Conservation (phyloP, 139 green algal genomes). For the Monoraphidium neglectum region DNA sequence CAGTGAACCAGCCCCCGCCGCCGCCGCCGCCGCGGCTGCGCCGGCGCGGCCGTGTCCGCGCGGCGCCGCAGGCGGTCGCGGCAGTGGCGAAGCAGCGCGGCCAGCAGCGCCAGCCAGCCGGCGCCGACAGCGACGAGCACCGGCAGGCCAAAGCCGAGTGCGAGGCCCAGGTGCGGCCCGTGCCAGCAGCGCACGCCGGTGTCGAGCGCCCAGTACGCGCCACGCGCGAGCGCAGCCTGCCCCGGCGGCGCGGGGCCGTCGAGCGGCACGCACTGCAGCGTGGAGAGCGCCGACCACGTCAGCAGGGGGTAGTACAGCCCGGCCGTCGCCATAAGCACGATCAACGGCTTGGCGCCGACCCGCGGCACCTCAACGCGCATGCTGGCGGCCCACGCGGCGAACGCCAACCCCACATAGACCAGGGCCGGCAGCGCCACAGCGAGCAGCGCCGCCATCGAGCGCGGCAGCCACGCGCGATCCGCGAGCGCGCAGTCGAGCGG, state of each 20-base stretch:
- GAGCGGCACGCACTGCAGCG: constrained; percentile 17
- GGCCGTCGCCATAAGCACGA: constrained; percentile 18
- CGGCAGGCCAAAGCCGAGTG: constrained; percentile 38
- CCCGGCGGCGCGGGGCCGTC: constrained; percentile 5
- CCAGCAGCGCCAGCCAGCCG: constrained; percentile 31
- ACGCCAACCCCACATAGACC: constrained; percentile 14
- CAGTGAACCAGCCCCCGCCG: neutral
- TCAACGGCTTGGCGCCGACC: neutral
- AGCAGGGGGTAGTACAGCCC: constrained; percentile 33
- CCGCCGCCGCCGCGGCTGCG: neutral
- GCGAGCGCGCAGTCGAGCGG: constrained; percentile 21
- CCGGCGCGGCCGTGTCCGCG: neutral
- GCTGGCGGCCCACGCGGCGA: neutral
- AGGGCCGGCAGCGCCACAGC: constrained; percentile 19
- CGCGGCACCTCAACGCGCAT: neutral
- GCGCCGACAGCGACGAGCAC: constrained; percentile 36
- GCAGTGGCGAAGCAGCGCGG: constrained; percentile 21
- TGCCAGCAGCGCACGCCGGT: constrained; percentile 34
- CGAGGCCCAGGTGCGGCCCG: constrained; percentile 37
- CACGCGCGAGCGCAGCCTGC: neutral
- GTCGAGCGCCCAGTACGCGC: constrained; percentile 38
- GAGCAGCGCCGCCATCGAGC: constrained; percentile 24
- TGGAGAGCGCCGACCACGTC: constrained; percentile 14
- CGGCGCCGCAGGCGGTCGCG: constrained; percentile 14
- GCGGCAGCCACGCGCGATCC: neutral